These are phyloP conservation scores for Petunia hybrid DNA, from an alignment of 305 asterid species.

Conservation along the genomic window DNA sequence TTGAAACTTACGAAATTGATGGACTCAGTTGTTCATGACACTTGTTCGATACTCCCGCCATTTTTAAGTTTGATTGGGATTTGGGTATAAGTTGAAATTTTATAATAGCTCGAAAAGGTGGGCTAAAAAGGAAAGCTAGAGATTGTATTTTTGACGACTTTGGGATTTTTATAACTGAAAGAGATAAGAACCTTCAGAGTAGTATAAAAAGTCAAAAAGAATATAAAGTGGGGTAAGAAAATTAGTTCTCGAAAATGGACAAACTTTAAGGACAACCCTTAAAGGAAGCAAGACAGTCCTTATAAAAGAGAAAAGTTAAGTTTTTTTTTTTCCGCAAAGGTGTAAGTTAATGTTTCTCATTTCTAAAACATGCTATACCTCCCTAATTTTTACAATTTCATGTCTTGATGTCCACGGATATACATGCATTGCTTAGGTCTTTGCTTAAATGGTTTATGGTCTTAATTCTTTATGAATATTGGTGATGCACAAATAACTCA, in stretches of 20 bases:
- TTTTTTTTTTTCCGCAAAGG: not conserved
- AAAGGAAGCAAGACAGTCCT: not conserved
- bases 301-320: not conserved
- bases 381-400: not conserved
- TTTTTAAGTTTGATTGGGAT: not conserved
- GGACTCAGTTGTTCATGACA: not conserved
- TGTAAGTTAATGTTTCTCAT: not conserved
- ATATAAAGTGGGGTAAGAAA: not conserved
- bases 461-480: slow-evolving; percentile 6
- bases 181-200: not conserved
- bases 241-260: not conserved
- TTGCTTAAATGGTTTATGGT: not conserved
- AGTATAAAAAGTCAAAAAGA: slow-evolving; percentile 5
- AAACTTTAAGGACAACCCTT: not conserved
- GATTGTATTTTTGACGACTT: not conserved
- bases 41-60: not conserved
- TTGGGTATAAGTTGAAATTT: not conserved
- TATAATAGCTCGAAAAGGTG: not conserved
- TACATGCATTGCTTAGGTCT: not conserved
- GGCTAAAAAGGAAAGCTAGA: not conserved
- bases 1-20: not conserved
- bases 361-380: not conserved
- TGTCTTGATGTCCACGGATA: slow-evolving; percentile 16
- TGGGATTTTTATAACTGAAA: not conserved
- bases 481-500: slow-evolving; percentile 16